These are phyloP conservation scores for Talaromyces adpressus DNA, from an alignment of 495 filamentous ascomycete genomes.

Conservation along the genomic window DNA sequence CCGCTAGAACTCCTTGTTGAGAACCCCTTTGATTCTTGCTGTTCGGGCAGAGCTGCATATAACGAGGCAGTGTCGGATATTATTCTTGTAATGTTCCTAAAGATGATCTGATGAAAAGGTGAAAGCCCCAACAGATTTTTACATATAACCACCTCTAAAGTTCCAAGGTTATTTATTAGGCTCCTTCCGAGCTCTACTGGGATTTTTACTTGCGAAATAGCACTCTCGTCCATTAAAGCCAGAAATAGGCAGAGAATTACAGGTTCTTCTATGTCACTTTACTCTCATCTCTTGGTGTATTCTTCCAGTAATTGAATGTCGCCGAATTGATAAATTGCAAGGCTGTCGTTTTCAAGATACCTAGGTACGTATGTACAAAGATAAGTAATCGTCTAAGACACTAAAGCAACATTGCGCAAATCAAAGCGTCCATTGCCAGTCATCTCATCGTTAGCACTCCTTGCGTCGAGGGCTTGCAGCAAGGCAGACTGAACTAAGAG, in stretches of 20 bases:
- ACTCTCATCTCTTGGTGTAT: background rate
- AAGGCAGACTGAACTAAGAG: background rate
- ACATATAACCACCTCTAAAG: too few species aligned
- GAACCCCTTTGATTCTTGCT: background rate
- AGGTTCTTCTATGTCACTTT: background rate
- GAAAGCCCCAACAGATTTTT: background rate
- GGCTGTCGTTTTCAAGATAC: background rate
- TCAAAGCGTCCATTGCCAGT: background rate
- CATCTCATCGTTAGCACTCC: background rate
- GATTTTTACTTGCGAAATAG: too few species aligned
- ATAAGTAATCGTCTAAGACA: background rate
- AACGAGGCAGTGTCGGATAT: background rate
- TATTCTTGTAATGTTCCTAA: background rate
- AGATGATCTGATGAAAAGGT: background rate
- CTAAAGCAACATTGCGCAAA: background rate
- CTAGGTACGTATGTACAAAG: background rate
- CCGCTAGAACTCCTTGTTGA: background rate
- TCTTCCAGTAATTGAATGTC: background rate
- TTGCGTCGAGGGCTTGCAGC: background rate
- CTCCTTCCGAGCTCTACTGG: too few species aligned
- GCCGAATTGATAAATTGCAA: background rate
- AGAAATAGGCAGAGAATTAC: background rate
- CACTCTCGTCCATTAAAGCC: too few species aligned
- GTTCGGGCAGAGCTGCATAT: background rate
- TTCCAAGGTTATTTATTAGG: too few species aligned